These are phyloP conservation scores for Talaromyces proteolyticus DNA, from an alignment of 495 filamentous ascomycete species.

Conservation along the genomic window DNA sequence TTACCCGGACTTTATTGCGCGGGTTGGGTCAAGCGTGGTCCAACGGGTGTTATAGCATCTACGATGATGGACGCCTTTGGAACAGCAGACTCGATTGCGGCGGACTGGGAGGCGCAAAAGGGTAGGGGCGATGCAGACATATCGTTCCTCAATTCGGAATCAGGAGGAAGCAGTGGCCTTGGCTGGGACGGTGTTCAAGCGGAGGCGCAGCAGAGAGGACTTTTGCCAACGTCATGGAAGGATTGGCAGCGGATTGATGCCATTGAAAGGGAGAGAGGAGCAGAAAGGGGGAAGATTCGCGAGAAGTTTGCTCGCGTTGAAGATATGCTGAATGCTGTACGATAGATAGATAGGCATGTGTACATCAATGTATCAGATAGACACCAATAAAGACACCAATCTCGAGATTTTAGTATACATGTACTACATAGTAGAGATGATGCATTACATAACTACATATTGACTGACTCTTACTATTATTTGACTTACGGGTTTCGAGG, in stretches of 20 bases:
- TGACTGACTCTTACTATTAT: no score
- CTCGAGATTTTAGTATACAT: no score
- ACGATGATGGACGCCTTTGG: conserved; percentile 95
- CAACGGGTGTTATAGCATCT: conserved; percentile 90
- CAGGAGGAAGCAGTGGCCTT: conserved; percentile 33
- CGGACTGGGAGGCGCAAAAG: conserved; percentile 53
- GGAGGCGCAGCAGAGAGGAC: conserved; percentile 44
- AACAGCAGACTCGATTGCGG: conserved; percentile 73
- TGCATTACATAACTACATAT: no score
- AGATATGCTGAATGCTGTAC: conserved; percentile 72
- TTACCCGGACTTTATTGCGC: conserved; percentile 87
- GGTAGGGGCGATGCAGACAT: conserved; percentile 14
- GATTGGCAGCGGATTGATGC: conserved; percentile 85
- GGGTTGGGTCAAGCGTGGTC: conserved; percentile 94
- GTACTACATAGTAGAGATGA: no score
- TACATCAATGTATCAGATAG: no score
- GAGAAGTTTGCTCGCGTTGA: conserved; percentile 74
- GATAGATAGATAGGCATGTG: background rate
- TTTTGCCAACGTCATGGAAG: conserved; percentile 58
- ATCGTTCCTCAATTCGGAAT: conserved; percentile 41
- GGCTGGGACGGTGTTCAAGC: conserved; percentile 74
- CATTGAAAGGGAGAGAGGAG: conserved; percentile 64
- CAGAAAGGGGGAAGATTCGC: conserved; percentile 63
- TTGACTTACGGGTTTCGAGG: no score
- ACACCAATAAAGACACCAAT: no score